These are phyloP conservation scores for Solidago caesia DNA, from an alignment of 129 eudicot genomes.

Conservation along the genomic window DNA sequence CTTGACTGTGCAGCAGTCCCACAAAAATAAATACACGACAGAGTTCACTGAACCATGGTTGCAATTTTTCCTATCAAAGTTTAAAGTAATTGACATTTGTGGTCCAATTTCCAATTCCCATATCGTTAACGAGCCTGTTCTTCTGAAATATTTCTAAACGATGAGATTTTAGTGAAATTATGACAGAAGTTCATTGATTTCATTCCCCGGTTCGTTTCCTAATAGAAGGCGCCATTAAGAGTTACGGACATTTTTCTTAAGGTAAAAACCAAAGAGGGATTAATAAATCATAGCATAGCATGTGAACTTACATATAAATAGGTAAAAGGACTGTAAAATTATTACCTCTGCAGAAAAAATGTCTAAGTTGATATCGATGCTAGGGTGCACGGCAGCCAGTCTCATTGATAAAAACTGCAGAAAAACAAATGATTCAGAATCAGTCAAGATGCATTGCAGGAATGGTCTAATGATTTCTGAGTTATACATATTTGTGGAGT, in stretches of 20 bases:
- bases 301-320: conserved; percentile 28
- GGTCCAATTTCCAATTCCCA: conserved; percentile 35
- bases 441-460: conserved; percentile 14
- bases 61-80: conserved; percentile 22
- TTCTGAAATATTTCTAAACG: conserved; percentile 1
- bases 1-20: conserved; percentile 32
- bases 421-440: conserved; percentile 16
- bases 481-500: conserved; percentile 1
- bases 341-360: conserved; percentile 70
- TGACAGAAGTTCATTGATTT: conserved; percentile 34
- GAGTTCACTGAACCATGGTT: conserved; percentile 18
- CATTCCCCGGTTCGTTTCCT: conserved; percentile 15
- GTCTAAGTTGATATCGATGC: conserved; percentile 83
- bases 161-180: conserved; percentile 24
- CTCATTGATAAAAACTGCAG: conserved; percentile 89
- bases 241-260: conserved; percentile 9
- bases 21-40: conserved; percentile 35
- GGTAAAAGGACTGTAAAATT: conserved; percentile 24
- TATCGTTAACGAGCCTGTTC: conserved; percentile 19
- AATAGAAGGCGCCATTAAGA: conserved; percentile 16
- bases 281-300: conserved; percentile 20
- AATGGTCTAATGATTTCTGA: neutral
- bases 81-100: conserved; percentile 27
- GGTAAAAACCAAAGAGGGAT: conserved; percentile 14
- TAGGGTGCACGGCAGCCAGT: conserved; percentile 92